These are phyloP conservation scores for Candida mesenterica DNA, from an alignment of 1,139 yeast genomes.

Conservation along the genomic window DNA sequence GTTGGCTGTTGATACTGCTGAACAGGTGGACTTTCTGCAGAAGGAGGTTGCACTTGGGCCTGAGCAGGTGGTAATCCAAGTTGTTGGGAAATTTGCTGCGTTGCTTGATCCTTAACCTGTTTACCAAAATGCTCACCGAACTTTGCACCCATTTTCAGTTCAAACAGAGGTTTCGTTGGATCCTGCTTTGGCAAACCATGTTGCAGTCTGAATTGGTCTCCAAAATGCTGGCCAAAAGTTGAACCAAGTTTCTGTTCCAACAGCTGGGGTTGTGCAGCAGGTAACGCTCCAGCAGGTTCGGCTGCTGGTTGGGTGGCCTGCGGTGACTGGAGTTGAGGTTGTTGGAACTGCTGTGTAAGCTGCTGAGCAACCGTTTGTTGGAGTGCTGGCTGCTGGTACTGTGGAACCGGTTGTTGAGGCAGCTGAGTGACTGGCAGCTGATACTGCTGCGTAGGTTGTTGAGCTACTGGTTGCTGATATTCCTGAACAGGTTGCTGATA, in stretches of 20 bases:
- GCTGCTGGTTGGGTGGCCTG: constrained; percentile 1
- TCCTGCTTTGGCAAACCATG: neutral
- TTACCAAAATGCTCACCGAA: constrained; percentile 1
- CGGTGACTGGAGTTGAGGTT: neutral
- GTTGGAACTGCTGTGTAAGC: neutral
- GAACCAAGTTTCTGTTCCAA: constrained; percentile 2
- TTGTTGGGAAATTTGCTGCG: constrained; percentile 10
- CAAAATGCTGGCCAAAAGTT: constrained; percentile 1
- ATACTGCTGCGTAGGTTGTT: neutral
- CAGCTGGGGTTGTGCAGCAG: neutral
- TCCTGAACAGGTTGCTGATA: constrained; percentile 10
- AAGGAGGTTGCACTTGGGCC: constrained; percentile 4
- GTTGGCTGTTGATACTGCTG: constrained; percentile 9
- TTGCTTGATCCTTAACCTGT: constrained; percentile 1
- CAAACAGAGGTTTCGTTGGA: neutral
- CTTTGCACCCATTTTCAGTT: constrained; percentile 1
- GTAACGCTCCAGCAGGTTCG: too few species aligned
- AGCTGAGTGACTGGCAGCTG: too few species aligned
- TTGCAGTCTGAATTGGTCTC: constrained; percentile 1
- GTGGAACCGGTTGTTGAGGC: too few species aligned
- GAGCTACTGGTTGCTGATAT: constrained; percentile 1
- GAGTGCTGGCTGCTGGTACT: too few species aligned
- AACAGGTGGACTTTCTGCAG: constrained; percentile 3
- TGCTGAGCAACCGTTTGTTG: too few species aligned
- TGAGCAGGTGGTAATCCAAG: constrained; percentile 7